Evolutionary conservation across 345 rosid species (phyloP).

Genomic region (Salix arbutifolia): DNA sequence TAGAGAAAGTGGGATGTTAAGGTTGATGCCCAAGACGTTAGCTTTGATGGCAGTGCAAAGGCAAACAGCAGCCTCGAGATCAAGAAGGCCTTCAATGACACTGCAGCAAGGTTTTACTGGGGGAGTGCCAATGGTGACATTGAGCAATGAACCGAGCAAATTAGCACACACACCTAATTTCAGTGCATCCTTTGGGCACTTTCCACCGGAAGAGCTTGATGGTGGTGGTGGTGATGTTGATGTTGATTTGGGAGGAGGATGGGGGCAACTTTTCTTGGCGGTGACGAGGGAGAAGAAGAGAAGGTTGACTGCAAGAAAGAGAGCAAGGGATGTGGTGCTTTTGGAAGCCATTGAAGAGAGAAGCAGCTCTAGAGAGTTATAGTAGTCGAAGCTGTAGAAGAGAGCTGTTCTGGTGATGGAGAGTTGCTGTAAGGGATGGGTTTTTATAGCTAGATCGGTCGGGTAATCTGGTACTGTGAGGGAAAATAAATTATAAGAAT

Average conservation of each 20-base stretch:
- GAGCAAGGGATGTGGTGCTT: neutral
- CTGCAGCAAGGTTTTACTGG: slow-evolving; percentile 13
- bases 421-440: no score
- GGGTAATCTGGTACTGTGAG: no score
- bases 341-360: neutral
- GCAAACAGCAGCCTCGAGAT: slow-evolving; percentile 23
- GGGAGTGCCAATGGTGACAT: slow-evolving; percentile 9
- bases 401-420: no score
- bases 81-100: slow-evolving; percentile 7
- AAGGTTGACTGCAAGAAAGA: neutral
- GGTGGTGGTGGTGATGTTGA: neutral
- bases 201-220: neutral
- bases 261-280: neutral
- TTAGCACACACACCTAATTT: slow-evolving; percentile 15
- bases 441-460: no score
- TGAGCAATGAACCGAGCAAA: slow-evolving; percentile 6
- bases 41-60: slow-evolving; percentile 24
- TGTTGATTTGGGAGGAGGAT: neutral
- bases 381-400: no score
- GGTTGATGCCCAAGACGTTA: slow-evolving; percentile 11
- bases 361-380: no score
- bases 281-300: neutral
- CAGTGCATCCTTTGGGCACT: slow-evolving; percentile 17
- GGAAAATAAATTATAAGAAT: no score
- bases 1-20: slow-evolving; percentile 13